A percentile compares a stretch with the other conserved stretches of the same genome.
Evolutionary conservation across 2,329 filamentous ascomycete genomes (phyloP).

Genomic region (Calonectria ilicicola): DNA sequence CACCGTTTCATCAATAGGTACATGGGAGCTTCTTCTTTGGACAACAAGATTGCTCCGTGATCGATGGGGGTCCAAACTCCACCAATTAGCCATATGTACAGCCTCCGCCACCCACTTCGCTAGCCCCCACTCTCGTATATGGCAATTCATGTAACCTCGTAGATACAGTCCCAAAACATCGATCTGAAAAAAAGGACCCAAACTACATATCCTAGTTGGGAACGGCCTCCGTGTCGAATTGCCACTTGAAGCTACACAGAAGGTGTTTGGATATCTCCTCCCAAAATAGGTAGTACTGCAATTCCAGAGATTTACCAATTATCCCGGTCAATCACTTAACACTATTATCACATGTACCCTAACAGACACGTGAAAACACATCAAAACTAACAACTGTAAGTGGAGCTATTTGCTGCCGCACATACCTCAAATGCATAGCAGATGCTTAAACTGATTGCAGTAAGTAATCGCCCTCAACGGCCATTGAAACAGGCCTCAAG

Average conservation of each 20-base stretch:
- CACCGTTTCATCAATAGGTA: not conserved
- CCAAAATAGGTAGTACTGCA: not conserved
- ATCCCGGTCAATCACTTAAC: conserved; percentile 1
- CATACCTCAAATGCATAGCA: not conserved
- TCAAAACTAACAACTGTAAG: not conserved
- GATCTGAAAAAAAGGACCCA: not conserved
- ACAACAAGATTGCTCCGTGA: not conserved
- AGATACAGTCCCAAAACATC: not conserved
- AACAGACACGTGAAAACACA: not conserved
- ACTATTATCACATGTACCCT: not conserved
- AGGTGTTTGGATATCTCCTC: not conserved
- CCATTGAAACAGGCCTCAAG: too few relatives aligned
- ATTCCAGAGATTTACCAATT: not conserved
- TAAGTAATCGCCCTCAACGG: too few relatives aligned
- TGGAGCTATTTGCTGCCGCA: not conserved
- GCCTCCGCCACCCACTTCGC: not conserved
- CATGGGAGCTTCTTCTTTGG: not conserved
- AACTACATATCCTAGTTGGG: not conserved
- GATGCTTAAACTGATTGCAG: not conserved
- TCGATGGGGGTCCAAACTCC: not conserved
- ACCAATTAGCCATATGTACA: not conserved
- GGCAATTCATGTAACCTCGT: not conserved
- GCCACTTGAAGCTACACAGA: not conserved
- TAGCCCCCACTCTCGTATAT: not conserved
- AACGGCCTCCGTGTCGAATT: not conserved